These are phyloP conservation scores for Trichoderma sp. DNA, from an alignment of 2,329 filamentous ascomycete species.

Conservation along the genomic window DNA sequence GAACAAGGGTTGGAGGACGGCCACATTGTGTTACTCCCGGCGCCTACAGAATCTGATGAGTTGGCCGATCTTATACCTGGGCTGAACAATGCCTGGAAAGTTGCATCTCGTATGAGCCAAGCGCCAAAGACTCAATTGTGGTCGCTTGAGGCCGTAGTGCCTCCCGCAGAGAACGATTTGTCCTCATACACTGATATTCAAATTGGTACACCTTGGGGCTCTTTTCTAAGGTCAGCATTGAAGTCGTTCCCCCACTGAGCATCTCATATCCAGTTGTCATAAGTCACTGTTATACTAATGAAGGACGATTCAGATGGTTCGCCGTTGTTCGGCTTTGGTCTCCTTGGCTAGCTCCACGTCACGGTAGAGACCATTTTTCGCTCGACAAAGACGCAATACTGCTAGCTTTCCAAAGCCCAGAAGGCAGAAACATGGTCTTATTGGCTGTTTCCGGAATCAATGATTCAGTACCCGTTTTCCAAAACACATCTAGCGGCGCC, in stretches of 20 bases:
- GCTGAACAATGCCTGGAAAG: slow-evolving; percentile 57
- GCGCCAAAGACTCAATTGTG: slow-evolving; percentile 70
- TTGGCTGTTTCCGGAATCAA: slow-evolving; percentile 75
- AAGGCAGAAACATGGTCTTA: slow-evolving; percentile 75
- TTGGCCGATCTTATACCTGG: slow-evolving; percentile 59
- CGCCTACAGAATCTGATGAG: slow-evolving; percentile 39
- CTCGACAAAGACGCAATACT: slow-evolving; percentile 78
- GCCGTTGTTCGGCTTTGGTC: slow-evolving; percentile 76
- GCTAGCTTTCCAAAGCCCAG: slow-evolving; percentile 71
- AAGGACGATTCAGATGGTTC: slow-evolving; percentile 63
- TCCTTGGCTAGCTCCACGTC: slow-evolving; percentile 87
- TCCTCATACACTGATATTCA: slow-evolving; percentile 59
- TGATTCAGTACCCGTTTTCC: slow-evolving; percentile 69
- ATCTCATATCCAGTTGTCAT: not conserved
- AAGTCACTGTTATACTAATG: not conserved
- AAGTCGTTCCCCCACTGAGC: not conserved
- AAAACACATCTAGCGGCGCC: slow-evolving; percentile 63
- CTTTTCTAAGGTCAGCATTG: slow-evolving; percentile 52
- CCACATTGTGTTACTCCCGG: slow-evolving; percentile 51
- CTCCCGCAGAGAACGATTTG: slow-evolving; percentile 56
- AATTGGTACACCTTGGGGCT: slow-evolving; percentile 64
- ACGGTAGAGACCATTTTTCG: slow-evolving; percentile 67
- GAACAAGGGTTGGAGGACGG: slow-evolving; percentile 66
- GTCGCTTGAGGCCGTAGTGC: slow-evolving; percentile 61
- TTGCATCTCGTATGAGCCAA: slow-evolving; percentile 62